Base-by-base conservation (phyloP, 2,329 filamentous ascomycete species). In the Cercospora sp. region DNA sequence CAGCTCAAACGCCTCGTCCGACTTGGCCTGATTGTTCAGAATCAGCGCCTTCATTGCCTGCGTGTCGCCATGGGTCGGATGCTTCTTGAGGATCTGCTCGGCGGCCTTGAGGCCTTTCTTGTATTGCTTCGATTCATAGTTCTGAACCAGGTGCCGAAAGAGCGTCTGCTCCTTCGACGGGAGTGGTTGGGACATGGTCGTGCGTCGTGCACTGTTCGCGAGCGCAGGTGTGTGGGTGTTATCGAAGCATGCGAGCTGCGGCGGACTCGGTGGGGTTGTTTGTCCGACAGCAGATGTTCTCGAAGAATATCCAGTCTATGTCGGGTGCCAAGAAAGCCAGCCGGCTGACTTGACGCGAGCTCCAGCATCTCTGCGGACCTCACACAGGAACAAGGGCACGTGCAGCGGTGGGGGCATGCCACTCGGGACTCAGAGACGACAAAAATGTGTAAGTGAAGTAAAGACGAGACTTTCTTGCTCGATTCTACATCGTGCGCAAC, bases 1-100 rank as follows among this genome's bases (percentile, higher is more conserved):
- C 68, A 99, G 86, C 57, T 90, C 88, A 79, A 99, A 99, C 0
- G 96, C 96, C 82, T 99, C 95, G 67, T 97, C 93, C 32, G 90
- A 90, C 82, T 97, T 94, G 74, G 93, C 93, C 81, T 94, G 91
- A 55, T 91, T 90, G 80, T 97, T 98, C 81, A 98, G 88, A 74
- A 98, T 97, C 74, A 99, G 85, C 66, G 95, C 94, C 84, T 99
- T 99, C 95, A 99, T 99, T 65, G 95, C 96, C 82, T 96, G 91
- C 26, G 95, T 99, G 80, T 99, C 96, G 78, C 94, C 96, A 90
- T 99, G 95, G 77, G 93, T 95, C 51, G 94, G 92, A 78, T 91
- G 90, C 82, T 97, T 98, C 80, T 91, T 92, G 73, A 99, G 89
- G 79, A 99, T 97, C 82, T 97, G 92, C 80, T 99, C 95, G 74